Evolutionary conservation across 208 protist species (phyloP).

Genomic region (Wallacemonas sp.): DNA sequence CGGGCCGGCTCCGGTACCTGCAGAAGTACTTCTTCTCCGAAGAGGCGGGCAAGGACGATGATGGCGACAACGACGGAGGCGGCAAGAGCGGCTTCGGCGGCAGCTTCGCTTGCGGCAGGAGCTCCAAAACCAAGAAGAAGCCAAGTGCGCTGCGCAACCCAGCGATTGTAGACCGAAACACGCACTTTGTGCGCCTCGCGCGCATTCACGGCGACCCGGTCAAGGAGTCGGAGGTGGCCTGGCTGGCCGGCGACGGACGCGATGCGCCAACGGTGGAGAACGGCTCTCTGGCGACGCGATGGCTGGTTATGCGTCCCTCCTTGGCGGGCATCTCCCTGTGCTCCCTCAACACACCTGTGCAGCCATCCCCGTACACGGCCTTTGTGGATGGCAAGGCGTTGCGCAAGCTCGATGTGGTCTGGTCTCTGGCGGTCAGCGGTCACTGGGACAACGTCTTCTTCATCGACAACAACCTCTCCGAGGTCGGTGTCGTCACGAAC

Average conservation of each 20-base stretch:
- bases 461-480: slow-evolving; percentile 85
- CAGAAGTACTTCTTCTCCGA: slow-evolving; percentile 37
- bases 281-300: slow-evolving; percentile 37
- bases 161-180: slow-evolving; percentile 29
- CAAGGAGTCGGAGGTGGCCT: slow-evolving; percentile 33
- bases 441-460: slow-evolving; percentile 86
- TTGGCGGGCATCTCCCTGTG: slow-evolving; percentile 80
- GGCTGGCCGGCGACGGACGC: slow-evolving; percentile 28
- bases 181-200: slow-evolving; percentile 58
- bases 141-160: slow-evolving; percentile 21
- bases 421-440: slow-evolving; percentile 73
- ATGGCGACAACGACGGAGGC: slow-evolving; percentile 3
- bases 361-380: slow-evolving; percentile 61
- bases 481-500: slow-evolving; percentile 69
- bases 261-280: slow-evolving; percentile 33
- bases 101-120: slow-evolving; percentile 25
- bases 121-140: slow-evolving; percentile 28
- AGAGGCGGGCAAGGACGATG: not conserved
- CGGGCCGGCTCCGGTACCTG: slow-evolving; percentile 44
- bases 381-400: slow-evolving; percentile 79
- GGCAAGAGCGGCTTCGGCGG: slow-evolving; percentile 26
- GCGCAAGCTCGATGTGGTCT: slow-evolving; percentile 83
- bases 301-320: slow-evolving; percentile 73
- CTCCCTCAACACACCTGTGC: slow-evolving; percentile 61
- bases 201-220: slow-evolving; percentile 40